Conservation (phyloP, 2,329 filamentous ascomycete genomes). For the Phialocephala sp. region DNA sequence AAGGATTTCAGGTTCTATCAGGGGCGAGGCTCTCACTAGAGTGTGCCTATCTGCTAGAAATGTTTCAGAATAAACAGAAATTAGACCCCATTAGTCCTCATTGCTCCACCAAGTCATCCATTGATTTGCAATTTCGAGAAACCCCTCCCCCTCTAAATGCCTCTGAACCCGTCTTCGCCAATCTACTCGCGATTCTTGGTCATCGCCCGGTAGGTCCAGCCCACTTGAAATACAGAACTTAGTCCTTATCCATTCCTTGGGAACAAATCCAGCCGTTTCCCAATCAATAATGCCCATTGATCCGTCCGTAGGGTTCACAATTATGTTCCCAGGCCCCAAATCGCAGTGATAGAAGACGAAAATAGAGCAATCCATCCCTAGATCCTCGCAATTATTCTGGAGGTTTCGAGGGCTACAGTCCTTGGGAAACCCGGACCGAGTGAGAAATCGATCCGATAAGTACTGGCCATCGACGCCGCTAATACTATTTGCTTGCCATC, state of each 20-base stretch:
- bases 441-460: constrained; percentile 17
- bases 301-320: constrained; percentile 8
- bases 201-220: constrained; percentile 16
- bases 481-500: constrained; percentile 18
- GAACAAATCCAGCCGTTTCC: constrained; percentile 26
- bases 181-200: constrained; percentile 20
- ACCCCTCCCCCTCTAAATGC: constrained; percentile 17
- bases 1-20: too few species aligned
- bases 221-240: constrained; percentile 24
- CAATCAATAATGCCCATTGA: constrained; percentile 22
- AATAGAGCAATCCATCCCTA: constrained; percentile 19
- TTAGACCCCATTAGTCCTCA: too few species aligned
- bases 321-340: constrained; percentile 23
- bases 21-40: too few species aligned
- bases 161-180: constrained; percentile 24
- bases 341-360: constrained; percentile 22
- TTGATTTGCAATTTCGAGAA: constrained; percentile 17
- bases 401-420: constrained; percentile 22
- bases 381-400: constrained; percentile 18
- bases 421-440: constrained; percentile 9
- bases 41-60: too few species aligned
- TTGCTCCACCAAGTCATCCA: constrained; percentile 19
- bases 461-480: constrained; percentile 19
- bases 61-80: neutral
- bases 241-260: constrained; percentile 25